These are phyloP conservation scores for Pichia kluyveri DNA, from an alignment of 805 yeast species.

Conservation along the genomic window DNA sequence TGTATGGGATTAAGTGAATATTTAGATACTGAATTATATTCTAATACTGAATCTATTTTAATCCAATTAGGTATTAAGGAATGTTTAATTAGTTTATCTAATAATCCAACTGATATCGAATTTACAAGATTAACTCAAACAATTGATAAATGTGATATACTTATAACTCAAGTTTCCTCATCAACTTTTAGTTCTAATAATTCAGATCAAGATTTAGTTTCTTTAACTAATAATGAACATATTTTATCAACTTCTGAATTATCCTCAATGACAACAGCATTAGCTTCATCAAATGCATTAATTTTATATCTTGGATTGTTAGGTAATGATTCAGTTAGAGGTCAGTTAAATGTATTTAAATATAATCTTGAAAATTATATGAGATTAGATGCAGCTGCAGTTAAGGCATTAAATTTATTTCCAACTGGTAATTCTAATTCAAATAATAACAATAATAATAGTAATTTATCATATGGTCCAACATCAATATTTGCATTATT, in stretches of 20 bases:
- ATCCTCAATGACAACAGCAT: constrained; percentile 39
- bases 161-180: constrained; percentile 50
- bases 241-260: constrained; percentile 48
- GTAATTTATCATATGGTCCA: constrained; percentile 30
- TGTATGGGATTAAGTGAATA: constrained; percentile 69
- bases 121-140: constrained; percentile 58
- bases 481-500: constrained; percentile 70
- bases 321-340: constrained; percentile 44
- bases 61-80: constrained; percentile 90
- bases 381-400: constrained; percentile 87
- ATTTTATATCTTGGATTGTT: constrained; percentile 60
- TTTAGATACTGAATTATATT: constrained; percentile 76
- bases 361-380: constrained; percentile 74
- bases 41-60: constrained; percentile 77
- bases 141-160: constrained; percentile 70
- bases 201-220: constrained; percentile 68
- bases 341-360: constrained; percentile 46
- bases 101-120: constrained; percentile 36
- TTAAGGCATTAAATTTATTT: constrained; percentile 78
- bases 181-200: constrained; percentile 56
- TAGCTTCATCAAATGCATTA: constrained; percentile 60
- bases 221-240: constrained; percentile 52
- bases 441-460: constrained; percentile 26
- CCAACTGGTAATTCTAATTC: constrained; percentile 34
- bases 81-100: constrained; percentile 47